Evolutionary conservation across 2,329 filamentous ascomycete species (phyloP), one percentile per base, ranked within the genome.

Genomic region (Penicillium decumbens): DNA sequence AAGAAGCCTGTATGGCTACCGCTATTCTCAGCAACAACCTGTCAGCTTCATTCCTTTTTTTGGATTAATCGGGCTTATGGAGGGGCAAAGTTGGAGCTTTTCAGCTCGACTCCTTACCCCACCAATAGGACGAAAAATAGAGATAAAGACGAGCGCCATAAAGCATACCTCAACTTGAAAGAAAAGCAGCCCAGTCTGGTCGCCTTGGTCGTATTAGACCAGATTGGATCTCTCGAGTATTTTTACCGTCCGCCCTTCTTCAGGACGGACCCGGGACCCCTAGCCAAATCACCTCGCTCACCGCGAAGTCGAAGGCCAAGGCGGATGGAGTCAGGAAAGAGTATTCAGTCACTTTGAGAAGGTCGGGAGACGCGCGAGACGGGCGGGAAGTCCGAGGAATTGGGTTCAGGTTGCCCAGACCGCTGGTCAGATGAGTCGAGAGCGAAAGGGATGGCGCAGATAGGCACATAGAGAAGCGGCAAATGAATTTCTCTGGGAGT

Each of bases 181-280:
- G 42, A 45, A 44, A 40, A 50, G 30, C 32, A 45, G 44, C 41
- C 45, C 49, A 29, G 45, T 52, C 42, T 57, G 41, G 32, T 41
- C 45, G 50, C 29, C 25, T 41, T 48, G 45, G 45, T 41, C 43
- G 45, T 20, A 45, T 35, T 13, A 33, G 41, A 53, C 57, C 51
- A 55, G 51, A 41, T 49, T 42, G 41, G 53, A 59, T 47, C 41
- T 53, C 55, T 53, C 53, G 49, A 62, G 61, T 54, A 61, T 68
- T 65, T 61, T 75, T 75, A 75, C 72, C 72, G 74, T 76, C 74
- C 74, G 74, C 70, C 73, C 72, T 72, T 69, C 53, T 70, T 75
- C 72, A 76, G 72, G 74, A 75, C 74, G 74, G 74, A 77, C 73
- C 68, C 60, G 65, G 62, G 60, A 70, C 73, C 73, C 68, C 68